Base-by-base conservation (phyloP, 2,329 filamentous ascomycete species). In the Sclerotinia subarctica region DNA sequence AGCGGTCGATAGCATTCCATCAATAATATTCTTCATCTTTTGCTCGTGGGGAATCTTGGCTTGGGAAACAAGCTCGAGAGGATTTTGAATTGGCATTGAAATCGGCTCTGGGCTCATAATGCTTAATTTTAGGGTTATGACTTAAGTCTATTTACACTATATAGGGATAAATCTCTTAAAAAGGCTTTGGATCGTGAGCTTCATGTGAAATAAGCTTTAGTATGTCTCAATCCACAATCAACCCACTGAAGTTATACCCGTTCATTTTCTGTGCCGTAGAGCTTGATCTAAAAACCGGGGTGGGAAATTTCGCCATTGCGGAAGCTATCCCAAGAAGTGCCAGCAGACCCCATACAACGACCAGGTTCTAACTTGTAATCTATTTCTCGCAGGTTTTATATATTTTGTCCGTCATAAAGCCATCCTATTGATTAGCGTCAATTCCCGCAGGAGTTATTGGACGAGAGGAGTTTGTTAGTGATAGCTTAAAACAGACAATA, bases 401-500 rank as follows among this genome's bases (percentile, higher is more conserved):
- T 44, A 32, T 46, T 52, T 60, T 42, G 44, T 21, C 26, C 46
- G 44, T 67, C 10, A n/a, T 56, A 38, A 46, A n/a, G 56, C 52
- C 52, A n/a, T 24, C 52, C 52, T 19, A 19, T 53, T 47, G 21
- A n/a, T 17, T 63, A 53, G 65, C 21, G 38, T 47, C 19, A 49
- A 32, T n/a, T 54, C n/a, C 38, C 15, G 35, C 21, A 10, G 19
- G 35, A 53, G 42, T 54, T 63, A 53, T 67, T 46, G 49, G 65
- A 46, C 5, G 58, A 53, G 57, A 63, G 57, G 15, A 46, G 49
- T 62, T 54, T 59, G 7, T 21, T 47, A 54, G 44, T 44, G 47
- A 62, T 68, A 29, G 49, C 49, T 44, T 54, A n/a, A 44, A 62
- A 69, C 64, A 64, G 51, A 46, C 64, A 68, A 68, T 71, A 42